These are phyloP conservation scores for Simplicillium aogashimaense DNA, from an alignment of 2,329 filamentous ascomycete species.

Conservation along the genomic window DNA sequence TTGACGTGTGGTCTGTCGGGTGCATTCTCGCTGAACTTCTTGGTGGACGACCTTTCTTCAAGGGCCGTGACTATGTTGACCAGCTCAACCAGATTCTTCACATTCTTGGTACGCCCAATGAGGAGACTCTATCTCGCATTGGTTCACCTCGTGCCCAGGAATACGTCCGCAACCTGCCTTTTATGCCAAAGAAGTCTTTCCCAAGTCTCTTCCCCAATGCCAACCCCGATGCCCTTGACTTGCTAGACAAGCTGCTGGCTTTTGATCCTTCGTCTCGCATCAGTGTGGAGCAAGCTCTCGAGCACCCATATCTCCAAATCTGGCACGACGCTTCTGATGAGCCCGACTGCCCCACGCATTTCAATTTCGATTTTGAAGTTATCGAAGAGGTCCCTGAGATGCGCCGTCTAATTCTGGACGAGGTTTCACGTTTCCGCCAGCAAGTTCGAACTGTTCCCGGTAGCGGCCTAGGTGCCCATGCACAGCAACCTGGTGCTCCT, in stretches of 20 bases:
- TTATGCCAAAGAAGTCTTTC: slow-evolving; percentile 91
- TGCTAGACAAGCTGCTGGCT: slow-evolving; percentile 93
- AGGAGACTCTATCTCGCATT: slow-evolving; percentile 87
- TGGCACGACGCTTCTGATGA: slow-evolving; percentile 98
- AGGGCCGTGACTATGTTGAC: slow-evolving; percentile 97
- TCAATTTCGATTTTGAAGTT: slow-evolving; percentile 98
- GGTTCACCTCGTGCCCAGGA: slow-evolving; percentile 93
- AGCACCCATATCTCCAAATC: slow-evolving; percentile 93
- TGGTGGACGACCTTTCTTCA: slow-evolving; percentile 96
- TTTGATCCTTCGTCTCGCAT: slow-evolving; percentile 94
- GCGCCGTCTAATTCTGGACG: slow-evolving; percentile 95
- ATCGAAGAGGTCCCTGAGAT: slow-evolving; percentile 91
- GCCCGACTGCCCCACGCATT: slow-evolving; percentile 83
- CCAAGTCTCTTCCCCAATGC: slow-evolving; percentile 81
- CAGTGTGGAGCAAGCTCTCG: slow-evolving; percentile 86
- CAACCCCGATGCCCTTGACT: slow-evolving; percentile 90
- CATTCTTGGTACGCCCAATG: slow-evolving; percentile 92
- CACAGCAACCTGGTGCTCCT: slow-evolving; percentile 25
- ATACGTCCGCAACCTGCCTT: slow-evolving; percentile 93
- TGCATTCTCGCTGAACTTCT: slow-evolving; percentile 95
- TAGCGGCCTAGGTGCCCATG: slow-evolving; percentile 17
- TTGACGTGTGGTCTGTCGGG: slow-evolving; percentile 98
- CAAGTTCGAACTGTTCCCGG: slow-evolving; percentile 42
- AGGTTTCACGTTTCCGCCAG: slow-evolving; percentile 78
- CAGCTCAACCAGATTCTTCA: slow-evolving; percentile 99